Conservation (phyloP, 495 filamentous ascomycete genomes). For the Podospora comata region DNA sequence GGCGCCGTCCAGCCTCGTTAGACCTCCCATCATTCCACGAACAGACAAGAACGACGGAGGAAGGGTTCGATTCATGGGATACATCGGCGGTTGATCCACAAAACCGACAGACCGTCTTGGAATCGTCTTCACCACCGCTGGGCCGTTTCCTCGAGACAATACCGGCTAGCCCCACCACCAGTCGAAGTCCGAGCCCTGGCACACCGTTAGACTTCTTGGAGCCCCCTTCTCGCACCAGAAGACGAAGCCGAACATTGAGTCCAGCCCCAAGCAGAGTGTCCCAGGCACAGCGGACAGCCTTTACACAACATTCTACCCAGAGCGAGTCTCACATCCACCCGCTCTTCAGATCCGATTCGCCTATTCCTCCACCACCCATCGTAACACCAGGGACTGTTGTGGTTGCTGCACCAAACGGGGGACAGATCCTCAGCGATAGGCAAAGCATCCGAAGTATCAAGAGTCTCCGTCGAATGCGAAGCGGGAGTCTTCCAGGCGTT, state of each 20-base stretch:
- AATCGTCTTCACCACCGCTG: constrained; percentile 40
- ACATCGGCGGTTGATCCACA: constrained; percentile 59
- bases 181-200: constrained; percentile 49
- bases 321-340: constrained; percentile 80
- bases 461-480: constrained; percentile 54
- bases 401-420: constrained; percentile 66
- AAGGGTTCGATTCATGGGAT: constrained; percentile 69
- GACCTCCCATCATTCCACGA: constrained; percentile 38
- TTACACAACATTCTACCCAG: constrained; percentile 38
- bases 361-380: constrained; percentile 65
- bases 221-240: constrained; percentile 22
- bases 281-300: constrained; percentile 31
- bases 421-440: constrained; percentile 60
- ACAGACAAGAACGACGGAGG: constrained; percentile 32
- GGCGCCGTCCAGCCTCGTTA: constrained; percentile 36
- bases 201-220: constrained; percentile 44
- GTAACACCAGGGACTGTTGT: constrained; percentile 67
- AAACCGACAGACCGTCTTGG: constrained; percentile 52
- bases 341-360: constrained; percentile 73
- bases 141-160: constrained; percentile 57
- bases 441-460: constrained; percentile 53
- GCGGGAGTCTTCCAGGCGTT: constrained; percentile 58
- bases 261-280: constrained; percentile 31
- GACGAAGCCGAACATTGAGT: constrained; percentile 45
- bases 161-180: constrained; percentile 53